Evolutionary conservation across 306 rosid species (phyloP).

Genomic region (Ceratonia siliqua): DNA sequence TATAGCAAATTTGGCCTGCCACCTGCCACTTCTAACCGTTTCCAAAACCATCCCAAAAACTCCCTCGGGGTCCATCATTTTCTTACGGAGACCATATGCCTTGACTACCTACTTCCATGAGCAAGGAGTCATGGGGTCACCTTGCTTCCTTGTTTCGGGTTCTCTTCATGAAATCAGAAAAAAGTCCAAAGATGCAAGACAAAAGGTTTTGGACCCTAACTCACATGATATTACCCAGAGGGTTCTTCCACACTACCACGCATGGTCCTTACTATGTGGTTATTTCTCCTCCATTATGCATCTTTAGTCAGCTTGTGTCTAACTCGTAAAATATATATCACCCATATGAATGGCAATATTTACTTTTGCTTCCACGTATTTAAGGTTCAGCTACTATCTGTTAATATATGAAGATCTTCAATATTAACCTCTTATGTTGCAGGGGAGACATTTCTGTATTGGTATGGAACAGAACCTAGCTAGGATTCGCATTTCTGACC

Average conservation of each 20-base stretch:
- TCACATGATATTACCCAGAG: constrained; percentile 26
- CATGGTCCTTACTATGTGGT: constrained; percentile 39
- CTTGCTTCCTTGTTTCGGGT: constrained; percentile 28
- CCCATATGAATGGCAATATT: not conserved
- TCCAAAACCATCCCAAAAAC: too few relatives aligned
- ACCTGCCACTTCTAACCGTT: too few relatives aligned
- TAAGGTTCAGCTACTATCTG: not conserved
- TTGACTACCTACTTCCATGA: constrained; percentile 24
- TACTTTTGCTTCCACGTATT: not conserved
- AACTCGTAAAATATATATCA: too few relatives aligned
- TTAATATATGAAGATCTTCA: too few relatives aligned
- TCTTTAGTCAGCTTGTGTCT: not conserved
- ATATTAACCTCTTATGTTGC: not conserved
- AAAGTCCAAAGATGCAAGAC: constrained; percentile 2
- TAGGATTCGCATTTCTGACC: constrained; percentile 30
- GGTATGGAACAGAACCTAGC: constrained; percentile 29
- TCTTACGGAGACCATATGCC: constrained; percentile 40
- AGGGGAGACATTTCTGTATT: constrained; percentile 41
- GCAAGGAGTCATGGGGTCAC: constrained; percentile 37
- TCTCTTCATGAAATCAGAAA: constrained; percentile 29
- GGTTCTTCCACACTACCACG: constrained; percentile 39
- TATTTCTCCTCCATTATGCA: constrained; percentile 2
- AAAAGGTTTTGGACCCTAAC: constrained; percentile 19
- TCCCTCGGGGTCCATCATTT: too few relatives aligned
- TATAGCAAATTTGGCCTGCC: too few relatives aligned